Evolutionary conservation across 768 basidiomycete species (phyloP).

Genomic region (Bullera alba): DNA sequence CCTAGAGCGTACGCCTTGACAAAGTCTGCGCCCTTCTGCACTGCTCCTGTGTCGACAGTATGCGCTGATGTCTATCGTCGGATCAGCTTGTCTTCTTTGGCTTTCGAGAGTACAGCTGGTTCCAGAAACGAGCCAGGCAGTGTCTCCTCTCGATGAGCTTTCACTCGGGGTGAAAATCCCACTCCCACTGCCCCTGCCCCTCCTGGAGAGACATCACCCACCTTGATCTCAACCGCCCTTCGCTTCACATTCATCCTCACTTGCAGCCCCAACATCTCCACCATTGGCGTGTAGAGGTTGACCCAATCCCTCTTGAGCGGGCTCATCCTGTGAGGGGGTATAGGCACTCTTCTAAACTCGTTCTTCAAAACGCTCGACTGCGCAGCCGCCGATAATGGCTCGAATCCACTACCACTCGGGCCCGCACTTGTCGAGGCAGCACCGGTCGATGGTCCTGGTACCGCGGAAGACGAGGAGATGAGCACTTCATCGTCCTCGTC

Average conservation of each 20-base stretch:
- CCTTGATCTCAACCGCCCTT: slow-evolving; percentile 84
- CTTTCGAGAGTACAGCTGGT: too few relatives aligned
- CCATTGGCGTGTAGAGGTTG: slow-evolving; percentile 87
- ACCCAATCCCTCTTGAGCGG: slow-evolving; percentile 96
- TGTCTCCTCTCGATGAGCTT: background rate
- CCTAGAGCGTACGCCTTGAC: slow-evolving; percentile 89
- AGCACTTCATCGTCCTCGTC: slow-evolving; percentile 58
- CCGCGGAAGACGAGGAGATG: slow-evolving; percentile 52
- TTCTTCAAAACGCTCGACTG: slow-evolving; percentile 58
- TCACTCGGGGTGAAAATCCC: too few relatives aligned
- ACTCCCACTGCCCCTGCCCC: too few relatives aligned
- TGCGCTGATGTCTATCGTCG: slow-evolving; percentile 80
- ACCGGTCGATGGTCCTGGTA: slow-evolving; percentile 48
- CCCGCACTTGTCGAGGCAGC: slow-evolving; percentile 19
- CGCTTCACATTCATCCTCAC: slow-evolving; percentile 93
- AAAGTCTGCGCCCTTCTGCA: slow-evolving; percentile 97
- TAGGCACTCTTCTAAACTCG: slow-evolving; percentile 78
- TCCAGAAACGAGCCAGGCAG: too few relatives aligned
- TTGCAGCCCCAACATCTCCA: slow-evolving; percentile 88
- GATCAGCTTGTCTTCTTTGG: too few relatives aligned
- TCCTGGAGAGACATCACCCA: slow-evolving; percentile 48
- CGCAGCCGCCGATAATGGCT: slow-evolving; percentile 59
- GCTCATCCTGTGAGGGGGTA: slow-evolving; percentile 96
- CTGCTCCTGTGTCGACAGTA: slow-evolving; percentile 82
- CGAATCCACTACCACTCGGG: slow-evolving; percentile 51